A percentile compares a stretch with the other conserved stretches of the same genome.
phyloP scores from a whole-genome alignment of 805 yeast genomes.

The Candida koratica region DNA sequence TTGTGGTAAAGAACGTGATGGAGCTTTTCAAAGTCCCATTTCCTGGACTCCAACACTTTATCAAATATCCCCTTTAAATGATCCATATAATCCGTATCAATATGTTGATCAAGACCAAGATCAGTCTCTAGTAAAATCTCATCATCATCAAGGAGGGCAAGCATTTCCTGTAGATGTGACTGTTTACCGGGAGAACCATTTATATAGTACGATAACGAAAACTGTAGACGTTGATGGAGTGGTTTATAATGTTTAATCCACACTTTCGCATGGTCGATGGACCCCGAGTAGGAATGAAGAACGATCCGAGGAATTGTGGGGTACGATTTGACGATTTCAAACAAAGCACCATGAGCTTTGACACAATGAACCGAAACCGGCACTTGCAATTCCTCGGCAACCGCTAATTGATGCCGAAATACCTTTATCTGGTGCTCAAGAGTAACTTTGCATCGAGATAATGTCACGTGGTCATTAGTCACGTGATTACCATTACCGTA shows the following conservation, averaged over 20 bases:
- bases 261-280: constrained; percentile 58
- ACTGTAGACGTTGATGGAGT: constrained; percentile 29
- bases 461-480: constrained; percentile 16
- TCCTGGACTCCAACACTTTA: constrained; percentile 14
- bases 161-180: constrained; percentile 18
- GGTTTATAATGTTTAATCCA: constrained; percentile 39
- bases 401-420: constrained; percentile 44
- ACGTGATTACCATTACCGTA: constrained; percentile 44
- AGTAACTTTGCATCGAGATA: constrained; percentile 48
- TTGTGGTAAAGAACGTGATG: too few species aligned
- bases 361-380: constrained; percentile 84
- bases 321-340: constrained; percentile 35
- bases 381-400: constrained; percentile 48
- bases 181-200: constrained; percentile 35
- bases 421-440: constrained; percentile 64
- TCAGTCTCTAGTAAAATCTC: constrained; percentile 38
- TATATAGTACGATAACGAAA: constrained; percentile 54
- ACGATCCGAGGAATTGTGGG: constrained; percentile 42
- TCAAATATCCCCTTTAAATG: constrained; percentile 22
- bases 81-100: constrained; percentile 18
- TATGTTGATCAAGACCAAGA: constrained; percentile 25
- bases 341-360: constrained; percentile 63
- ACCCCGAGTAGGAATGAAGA: constrained; percentile 85
- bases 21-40: constrained; percentile 12
- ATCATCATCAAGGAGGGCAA: constrained; percentile 15